Base-by-base conservation (phyloP, 2,329 filamentous ascomycete species). In the Aspergillus glaucus region DNA sequence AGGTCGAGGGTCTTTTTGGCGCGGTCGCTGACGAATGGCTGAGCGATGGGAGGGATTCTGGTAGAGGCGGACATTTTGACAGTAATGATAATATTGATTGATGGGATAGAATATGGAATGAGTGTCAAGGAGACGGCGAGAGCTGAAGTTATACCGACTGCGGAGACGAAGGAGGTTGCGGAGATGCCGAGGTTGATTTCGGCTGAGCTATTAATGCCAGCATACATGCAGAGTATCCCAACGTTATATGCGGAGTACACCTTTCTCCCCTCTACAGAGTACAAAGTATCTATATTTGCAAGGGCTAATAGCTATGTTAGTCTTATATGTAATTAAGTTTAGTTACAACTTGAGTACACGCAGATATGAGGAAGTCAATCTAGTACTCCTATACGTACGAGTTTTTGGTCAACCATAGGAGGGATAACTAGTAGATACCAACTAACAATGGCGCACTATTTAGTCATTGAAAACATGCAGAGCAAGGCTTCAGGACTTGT, bases 1-100 rank as follows among this genome's bases (percentile, higher is more conserved):
- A 89, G 67, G 64, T 96, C 91, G 57, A 96, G 76, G 26, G 86
- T 88, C 77, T 87, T 84, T 74, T 86, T 88, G 46, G 91, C 91
- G 62, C 82, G 79, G 51, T 94, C 89, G 73, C 88, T 94, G 58
- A 96, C 88, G 68, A 79, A 81, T 22, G 78, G 78, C 53, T 71
- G 67, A 37, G 78, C 81, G 58, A 84, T 79, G 48, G 72, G 68
- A 39, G 81, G 81, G 51, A 85, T 82, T 69, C 66, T 77, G 60
- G 64, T 50, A 22, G 71, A 74, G 45, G 72, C 72, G 51, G 79
- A 78, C 58, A 81, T 80, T 46, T 63, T 64, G 43, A 34, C 34
- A 41, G n/a, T 47, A 21, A 30, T 45, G 44, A 41, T 28, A 41
- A 28, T 37, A 49, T 19, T 9, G 14, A 21, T 28, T n/a, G 10